Base-by-base conservation (phyloP, 2,329 filamentous ascomycete genomes). In the Penicillium sp. region DNA sequence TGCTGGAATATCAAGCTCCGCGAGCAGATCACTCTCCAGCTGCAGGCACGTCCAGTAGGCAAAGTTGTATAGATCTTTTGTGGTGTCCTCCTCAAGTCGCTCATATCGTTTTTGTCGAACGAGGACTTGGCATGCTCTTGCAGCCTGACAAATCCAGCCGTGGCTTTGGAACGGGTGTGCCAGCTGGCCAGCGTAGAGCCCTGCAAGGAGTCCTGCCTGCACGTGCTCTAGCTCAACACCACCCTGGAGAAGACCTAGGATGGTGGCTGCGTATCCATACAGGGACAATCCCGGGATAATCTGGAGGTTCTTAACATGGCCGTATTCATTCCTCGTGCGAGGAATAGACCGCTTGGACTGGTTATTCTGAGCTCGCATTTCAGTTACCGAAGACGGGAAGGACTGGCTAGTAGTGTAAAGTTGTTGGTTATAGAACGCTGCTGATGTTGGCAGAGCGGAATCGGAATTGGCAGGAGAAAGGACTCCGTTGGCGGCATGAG, bases 41-140 rank as follows among this genome's bases (percentile, higher is more conserved):
- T 97, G 92, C 56, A 96, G 76, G 67, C 90, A 95, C 7, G 92
- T 94, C 92, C 92, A 97, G 64, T 92, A 96, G 0, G 90, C 87
- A 61, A 95, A 81, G 13, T 87, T 78, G 31, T 87, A 78, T 50
- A 87, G 78, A 64, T 91, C 89, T 62, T 86, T 69, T 4, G 59
- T 38, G 5, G 59, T 54, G 2, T 64, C 63, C 13, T 69, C 65
- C 25, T 55, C 50, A 51, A 73, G 60, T 36, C 58, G 48, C 20
- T 65, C 58, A 50, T 72, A 73, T 11, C 72, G 73, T 50, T 66
- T 68, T 61, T 70, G 84, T 73, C 90, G 83, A 57, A 96, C 82
- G 27, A 96, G 84, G 14, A 90, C 84, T 62, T 90, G 84, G 43
- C 79, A 79, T 10, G 81, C 79, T 49, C 82, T 75, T 41, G 82